Evolutionary conservation across 1,139 yeast species (phyloP), one percentile per base, ranked within the genome.

Genomic region (Zygosaccharomyces sapae): DNA sequence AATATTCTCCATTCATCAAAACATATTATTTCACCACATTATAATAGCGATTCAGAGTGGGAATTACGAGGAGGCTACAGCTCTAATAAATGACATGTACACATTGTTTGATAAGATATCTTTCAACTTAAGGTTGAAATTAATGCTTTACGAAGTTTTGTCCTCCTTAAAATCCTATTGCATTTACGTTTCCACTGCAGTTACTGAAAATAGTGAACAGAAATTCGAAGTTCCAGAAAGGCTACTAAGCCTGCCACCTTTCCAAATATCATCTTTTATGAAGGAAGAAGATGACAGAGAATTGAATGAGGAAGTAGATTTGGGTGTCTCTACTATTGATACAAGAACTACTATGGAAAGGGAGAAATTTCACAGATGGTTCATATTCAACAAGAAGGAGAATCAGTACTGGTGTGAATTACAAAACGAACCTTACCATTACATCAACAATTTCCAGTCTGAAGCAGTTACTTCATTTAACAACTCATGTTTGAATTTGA

Each of bases 91-190:
- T n/a, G 41, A 44, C 33, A 38, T 62, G 36, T 58, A 56, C 41
- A 33, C 39, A 9, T 43, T 63, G n/a, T 63, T 63, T 41, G 59
- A 61, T 12, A 61, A 59, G 34, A 52, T 61, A 4, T 59, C 61
- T 7, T 56, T 65, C 31, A 73, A 74, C 55, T 77, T 78, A 42
- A 77, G 77, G 53, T 61, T 83, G 50, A 77, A 76, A 55, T 77
- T 83, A 46, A 66, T 83, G 52, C 66, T 83, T 1, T 81, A 81
- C 57, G 92, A 85, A 60, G 70, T 83, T 40, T 65, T 83, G 36
- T 67, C 81, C 2, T 75, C 86, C 2, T 68, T 83, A 57, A 82
- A 81, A 58, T 59, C 67, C 1, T 59, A 55, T 38, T 52, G 59
- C 30, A 53, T 59, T 5, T 61, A 59, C 42, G 48, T 52, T 8